Evolutionary conservation across 1,284 basidiomycete genomes (phyloP).

Genomic region (Leccinum subatratum): DNA sequence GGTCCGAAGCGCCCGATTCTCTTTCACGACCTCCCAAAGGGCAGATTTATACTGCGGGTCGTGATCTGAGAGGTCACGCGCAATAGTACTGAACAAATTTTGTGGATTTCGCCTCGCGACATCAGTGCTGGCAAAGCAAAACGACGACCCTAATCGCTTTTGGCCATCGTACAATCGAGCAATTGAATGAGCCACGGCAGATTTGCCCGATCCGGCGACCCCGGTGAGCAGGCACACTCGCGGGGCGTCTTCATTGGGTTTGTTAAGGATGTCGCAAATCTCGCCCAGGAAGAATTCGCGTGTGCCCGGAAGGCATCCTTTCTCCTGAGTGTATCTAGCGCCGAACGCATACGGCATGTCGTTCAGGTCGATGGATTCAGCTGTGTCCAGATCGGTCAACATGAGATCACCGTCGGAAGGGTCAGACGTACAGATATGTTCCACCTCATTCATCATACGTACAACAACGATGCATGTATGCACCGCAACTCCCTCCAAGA

Average conservation of each 20-base stretch:
- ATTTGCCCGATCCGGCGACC: not conserved
- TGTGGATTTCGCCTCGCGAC: not conserved
- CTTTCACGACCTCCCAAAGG: not conserved
- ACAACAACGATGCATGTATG: not conserved
- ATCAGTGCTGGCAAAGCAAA: not conserved
- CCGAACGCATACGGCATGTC: not conserved
- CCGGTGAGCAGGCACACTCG: not conserved
- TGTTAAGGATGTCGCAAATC: not conserved
- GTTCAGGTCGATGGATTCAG: not conserved
- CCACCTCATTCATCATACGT: not conserved
- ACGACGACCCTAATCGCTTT: not conserved
- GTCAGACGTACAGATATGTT: not conserved
- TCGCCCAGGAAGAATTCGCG: not conserved
- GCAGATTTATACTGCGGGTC: not conserved
- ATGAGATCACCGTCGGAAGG: not conserved
- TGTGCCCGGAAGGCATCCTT: not conserved
- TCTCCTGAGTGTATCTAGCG: not conserved
- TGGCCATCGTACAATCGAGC: not conserved
- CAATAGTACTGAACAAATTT: not conserved
- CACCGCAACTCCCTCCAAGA: not conserved
- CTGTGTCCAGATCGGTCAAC: not conserved
- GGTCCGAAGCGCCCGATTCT: not conserved
- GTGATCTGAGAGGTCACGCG: not conserved
- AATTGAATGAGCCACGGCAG: not conserved
- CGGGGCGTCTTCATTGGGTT: not conserved